These are phyloP conservation scores for Globisporangium cylindrosporum DNA, from an alignment of 352 stramenopile genomes.

Conservation along the genomic window DNA sequence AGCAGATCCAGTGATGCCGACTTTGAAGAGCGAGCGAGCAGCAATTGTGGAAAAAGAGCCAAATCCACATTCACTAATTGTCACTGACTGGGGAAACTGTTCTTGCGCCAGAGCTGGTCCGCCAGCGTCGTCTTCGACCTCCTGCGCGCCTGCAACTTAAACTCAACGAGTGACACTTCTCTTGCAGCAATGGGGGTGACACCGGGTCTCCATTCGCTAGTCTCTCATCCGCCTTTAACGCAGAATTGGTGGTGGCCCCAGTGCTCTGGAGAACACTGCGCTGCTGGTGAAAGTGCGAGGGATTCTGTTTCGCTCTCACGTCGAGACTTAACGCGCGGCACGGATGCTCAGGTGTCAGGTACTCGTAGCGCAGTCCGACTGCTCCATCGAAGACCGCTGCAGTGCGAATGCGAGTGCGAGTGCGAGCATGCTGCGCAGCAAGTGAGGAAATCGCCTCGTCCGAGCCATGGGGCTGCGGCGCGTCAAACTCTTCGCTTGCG, in stretches of 20 bases:
- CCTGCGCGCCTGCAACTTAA: conserved; percentile 4
- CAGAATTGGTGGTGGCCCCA: neutral
- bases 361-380: neutral
- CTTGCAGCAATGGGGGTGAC: neutral
- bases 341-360: neutral
- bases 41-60: too few species aligned
- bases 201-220: too few species aligned
- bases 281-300: conserved; percentile 1
- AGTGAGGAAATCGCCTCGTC: neutral
- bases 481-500: too few species aligned
- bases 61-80: neutral
- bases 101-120: conserved; percentile 19
- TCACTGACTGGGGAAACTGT: neutral
- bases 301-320: neutral
- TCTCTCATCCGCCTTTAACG: neutral
- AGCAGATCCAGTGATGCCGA: too few species aligned
- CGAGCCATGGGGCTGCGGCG: neutral
- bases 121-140: conserved; percentile 10
- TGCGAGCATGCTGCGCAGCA: neutral
- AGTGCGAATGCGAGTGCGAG: neutral
- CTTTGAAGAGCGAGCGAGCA: too few species aligned
- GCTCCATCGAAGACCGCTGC: neutral
- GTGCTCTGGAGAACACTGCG: neutral
- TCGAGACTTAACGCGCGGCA: neutral
- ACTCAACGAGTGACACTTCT: neutral